Evolutionary conservation across 371 early-diverging fungal genomes (phyloP).

Genomic region (Parasitella parasitica): DNA sequence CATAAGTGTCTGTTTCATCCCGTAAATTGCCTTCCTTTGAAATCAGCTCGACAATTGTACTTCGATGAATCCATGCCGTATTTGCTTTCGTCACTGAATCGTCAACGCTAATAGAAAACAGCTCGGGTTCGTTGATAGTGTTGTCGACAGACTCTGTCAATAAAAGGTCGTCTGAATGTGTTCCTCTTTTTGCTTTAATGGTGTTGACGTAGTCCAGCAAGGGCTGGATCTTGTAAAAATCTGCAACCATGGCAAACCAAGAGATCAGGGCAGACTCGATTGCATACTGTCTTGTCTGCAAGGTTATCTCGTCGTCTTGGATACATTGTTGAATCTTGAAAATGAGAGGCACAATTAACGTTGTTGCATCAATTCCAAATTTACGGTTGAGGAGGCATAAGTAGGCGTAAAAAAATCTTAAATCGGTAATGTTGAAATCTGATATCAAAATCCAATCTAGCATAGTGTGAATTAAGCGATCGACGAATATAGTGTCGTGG

Average conservation of each 20-base stretch:
- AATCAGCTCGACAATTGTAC: slow-evolving; percentile 26
- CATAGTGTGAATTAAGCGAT: slow-evolving; percentile 43
- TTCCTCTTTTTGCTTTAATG: not conserved
- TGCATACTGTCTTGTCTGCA: slow-evolving; percentile 49
- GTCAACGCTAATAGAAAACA: not conserved
- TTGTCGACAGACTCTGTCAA: slow-evolving; percentile 1
- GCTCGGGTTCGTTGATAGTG: not conserved
- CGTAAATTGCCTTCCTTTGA: slow-evolving; percentile 30
- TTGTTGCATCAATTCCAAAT: slow-evolving; percentile 61
- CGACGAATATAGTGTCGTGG: slow-evolving; percentile 40
- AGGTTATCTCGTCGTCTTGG: slow-evolving; percentile 24
- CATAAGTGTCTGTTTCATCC: slow-evolving; percentile 35
- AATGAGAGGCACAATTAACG: slow-evolving; percentile 57
- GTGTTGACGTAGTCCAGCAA: slow-evolving; percentile 18
- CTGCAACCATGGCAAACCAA: slow-evolving; percentile 40
- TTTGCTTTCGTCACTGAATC: not conserved
- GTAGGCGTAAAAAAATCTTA: slow-evolving; percentile 51
- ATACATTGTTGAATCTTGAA: slow-evolving; percentile 57
- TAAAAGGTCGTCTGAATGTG: not conserved
- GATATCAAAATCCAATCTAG: slow-evolving; percentile 45
- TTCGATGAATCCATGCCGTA: slow-evolving; percentile 25
- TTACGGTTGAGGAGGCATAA: slow-evolving; percentile 51
- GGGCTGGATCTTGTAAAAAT: slow-evolving; percentile 29
- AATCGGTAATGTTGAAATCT: slow-evolving; percentile 52
- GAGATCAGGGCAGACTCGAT: slow-evolving; percentile 52